phyloP scores from a whole-genome alignment of 768 basidiomycete genomes.

The Crucibulum laeve region DNA sequence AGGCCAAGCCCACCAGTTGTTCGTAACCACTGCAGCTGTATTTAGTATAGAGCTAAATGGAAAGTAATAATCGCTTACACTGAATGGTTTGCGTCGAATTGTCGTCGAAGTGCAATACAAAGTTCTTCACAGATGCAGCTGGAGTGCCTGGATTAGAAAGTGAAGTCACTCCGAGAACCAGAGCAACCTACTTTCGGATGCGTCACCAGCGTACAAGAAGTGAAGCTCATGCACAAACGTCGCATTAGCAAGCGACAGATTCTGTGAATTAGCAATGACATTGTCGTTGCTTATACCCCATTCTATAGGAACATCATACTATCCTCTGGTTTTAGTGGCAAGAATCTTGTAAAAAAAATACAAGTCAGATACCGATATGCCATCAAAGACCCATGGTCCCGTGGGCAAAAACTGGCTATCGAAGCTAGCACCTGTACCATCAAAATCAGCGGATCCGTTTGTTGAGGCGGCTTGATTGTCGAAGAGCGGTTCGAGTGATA shows the following conservation, averaged over 20 bases:
- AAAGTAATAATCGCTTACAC: conserved; percentile 21
- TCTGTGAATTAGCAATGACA: conserved; percentile 37
- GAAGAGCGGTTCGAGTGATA: conserved; percentile 26
- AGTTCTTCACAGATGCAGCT: conserved; percentile 26
- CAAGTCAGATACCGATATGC: conserved; percentile 27
- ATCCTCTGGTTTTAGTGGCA: background rate
- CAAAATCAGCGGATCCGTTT: conserved; percentile 35
- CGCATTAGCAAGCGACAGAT: conserved; percentile 24
- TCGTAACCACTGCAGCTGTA: conserved; percentile 31
- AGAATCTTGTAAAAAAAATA: background rate
- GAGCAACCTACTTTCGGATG: conserved; percentile 20
- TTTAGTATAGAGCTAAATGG: background rate
- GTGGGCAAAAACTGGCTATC: conserved; percentile 33
- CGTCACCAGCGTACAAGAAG: conserved; percentile 42
- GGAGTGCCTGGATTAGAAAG: background rate
- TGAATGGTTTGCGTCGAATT: conserved; percentile 25
- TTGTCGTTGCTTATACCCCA: conserved; percentile 44
- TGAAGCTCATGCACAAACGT: conserved; percentile 42
- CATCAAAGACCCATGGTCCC: conserved; percentile 32
- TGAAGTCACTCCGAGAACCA: background rate
- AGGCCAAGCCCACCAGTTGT: conserved; percentile 41
- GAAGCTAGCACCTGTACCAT: conserved; percentile 33
- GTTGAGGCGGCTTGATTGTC: conserved; percentile 41
- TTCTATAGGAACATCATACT: conserved; percentile 37
- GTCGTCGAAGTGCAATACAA: conserved; percentile 32